phyloP scores from a whole-genome alignment of 179 eudicot species.

The Amaranthus tricolor region DNA sequence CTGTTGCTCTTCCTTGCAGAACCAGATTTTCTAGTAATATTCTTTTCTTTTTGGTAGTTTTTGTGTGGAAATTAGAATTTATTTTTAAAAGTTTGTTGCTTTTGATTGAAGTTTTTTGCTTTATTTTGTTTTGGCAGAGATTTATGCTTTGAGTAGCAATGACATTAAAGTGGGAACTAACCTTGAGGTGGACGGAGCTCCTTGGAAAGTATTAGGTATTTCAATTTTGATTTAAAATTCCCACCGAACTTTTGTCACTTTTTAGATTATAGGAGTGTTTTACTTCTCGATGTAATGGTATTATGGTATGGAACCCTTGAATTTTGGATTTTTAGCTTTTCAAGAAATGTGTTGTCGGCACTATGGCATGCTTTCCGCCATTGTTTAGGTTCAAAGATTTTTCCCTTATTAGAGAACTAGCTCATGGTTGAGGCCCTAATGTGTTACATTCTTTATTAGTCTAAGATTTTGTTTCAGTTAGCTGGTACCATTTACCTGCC shows the following conservation, averaged over 20 bases:
- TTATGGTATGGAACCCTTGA: not conserved
- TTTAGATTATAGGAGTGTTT: not conserved
- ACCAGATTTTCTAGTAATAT: constrained; percentile 52
- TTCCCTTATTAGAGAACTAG: not conserved
- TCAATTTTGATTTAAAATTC: not conserved
- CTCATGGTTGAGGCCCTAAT: not conserved
- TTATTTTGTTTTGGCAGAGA: constrained; percentile 39
- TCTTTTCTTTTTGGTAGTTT: not conserved
- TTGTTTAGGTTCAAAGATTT: not conserved
- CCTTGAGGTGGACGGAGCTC: constrained; percentile 89
- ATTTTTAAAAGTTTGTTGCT: not conserved
- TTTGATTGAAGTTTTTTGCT: not conserved
- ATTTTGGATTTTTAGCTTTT: not conserved
- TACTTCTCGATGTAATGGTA: not conserved
- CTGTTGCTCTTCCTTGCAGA: constrained; percentile 34
- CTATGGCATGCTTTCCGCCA: not conserved
- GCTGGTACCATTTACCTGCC: not conserved
- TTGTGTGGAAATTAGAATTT: not conserved
- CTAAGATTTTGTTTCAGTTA: not conserved
- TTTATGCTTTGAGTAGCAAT: constrained; percentile 78
- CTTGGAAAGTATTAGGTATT: constrained; percentile 85
- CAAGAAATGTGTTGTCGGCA: constrained; percentile 6
- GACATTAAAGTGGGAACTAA: constrained; percentile 84
- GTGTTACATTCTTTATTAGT: not conserved
- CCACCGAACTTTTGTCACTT: not conserved